Evolutionary conservation across 2,329 filamentous ascomycete species (phyloP).

Genomic region (Ceratocystis variospora): DNA sequence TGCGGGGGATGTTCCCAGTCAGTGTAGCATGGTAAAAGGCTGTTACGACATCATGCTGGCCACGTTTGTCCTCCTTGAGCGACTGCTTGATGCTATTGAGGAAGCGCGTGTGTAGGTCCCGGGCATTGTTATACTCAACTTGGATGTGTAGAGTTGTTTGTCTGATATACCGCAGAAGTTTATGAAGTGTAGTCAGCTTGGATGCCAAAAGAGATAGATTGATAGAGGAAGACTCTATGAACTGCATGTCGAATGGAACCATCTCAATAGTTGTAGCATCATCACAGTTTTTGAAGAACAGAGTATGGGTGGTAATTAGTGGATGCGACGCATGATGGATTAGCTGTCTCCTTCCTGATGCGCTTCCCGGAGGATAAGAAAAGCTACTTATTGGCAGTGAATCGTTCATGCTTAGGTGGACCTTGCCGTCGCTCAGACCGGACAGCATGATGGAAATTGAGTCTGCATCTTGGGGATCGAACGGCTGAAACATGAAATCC

Average conservation of each 20-base stretch:
- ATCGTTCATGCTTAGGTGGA: conserved; percentile 74
- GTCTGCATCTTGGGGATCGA: conserved; percentile 51
- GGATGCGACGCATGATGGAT: conserved; percentile 57
- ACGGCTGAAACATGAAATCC: conserved; percentile 53
- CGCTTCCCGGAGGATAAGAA: conserved; percentile 30
- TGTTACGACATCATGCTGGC: conserved; percentile 48
- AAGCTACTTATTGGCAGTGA: conserved; percentile 67
- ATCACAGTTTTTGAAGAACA: conserved; percentile 41
- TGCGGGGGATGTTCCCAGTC: conserved; percentile 64
- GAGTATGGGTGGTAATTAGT: conserved; percentile 58
- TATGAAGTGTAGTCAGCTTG: conserved; percentile 77
- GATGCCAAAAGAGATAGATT: conserved; percentile 74
- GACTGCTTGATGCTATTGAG: conserved; percentile 39
- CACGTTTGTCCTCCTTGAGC: conserved; percentile 60
- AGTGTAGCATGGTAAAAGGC: conserved; percentile 73
- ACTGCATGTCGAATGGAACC: conserved; percentile 70
- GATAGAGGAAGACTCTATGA: conserved; percentile 63
- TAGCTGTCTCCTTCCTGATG: conserved; percentile 26
- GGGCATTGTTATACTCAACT: conserved; percentile 68
- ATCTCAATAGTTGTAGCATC: conserved; percentile 38
- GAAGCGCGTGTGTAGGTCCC: conserved; percentile 67
- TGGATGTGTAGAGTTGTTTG: conserved; percentile 69
- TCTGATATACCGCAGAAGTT: conserved; percentile 69
- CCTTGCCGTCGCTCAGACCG: conserved; percentile 53
- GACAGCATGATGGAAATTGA: conserved; percentile 68